Evolutionary conservation across 2,329 filamentous ascomycete species (phyloP).

Genomic region (Rhexocercosporidium sp.): DNA sequence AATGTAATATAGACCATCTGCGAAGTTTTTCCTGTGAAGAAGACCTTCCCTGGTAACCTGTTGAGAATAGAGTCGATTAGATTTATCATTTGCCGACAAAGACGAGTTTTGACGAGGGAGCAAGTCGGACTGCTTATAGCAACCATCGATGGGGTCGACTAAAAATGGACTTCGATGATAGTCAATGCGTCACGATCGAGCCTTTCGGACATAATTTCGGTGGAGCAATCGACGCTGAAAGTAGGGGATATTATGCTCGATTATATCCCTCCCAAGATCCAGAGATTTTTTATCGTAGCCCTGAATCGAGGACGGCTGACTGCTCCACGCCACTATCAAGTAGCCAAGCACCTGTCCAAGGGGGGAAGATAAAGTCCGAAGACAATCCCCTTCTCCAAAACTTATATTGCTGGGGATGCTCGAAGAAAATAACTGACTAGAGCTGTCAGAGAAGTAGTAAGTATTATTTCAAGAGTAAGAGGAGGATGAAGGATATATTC

Average conservation of each 20-base stretch:
- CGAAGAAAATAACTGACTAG: no score
- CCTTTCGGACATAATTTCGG: not conserved
- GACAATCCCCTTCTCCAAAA: no score
- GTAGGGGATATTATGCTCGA: not conserved
- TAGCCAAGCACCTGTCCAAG: no score
- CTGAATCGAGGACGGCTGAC: no score
- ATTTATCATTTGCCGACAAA: not conserved
- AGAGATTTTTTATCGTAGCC: not conserved
- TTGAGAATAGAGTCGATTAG: not conserved
- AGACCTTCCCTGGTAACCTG: not conserved
- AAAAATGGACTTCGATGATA: not conserved
- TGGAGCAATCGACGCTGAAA: not conserved
- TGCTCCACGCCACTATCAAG: no score
- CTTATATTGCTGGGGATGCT: no score
- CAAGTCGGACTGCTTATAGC: not conserved
- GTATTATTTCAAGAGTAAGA: no score
- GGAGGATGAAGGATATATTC: no score
- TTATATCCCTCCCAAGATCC: not conserved
- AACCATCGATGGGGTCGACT: not conserved
- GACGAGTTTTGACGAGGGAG: not conserved
- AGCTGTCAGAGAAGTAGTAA: no score
- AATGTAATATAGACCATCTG: not conserved
- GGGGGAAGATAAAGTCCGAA: no score
- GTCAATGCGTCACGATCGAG: not conserved
- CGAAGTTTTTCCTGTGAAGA: not conserved